Base-by-base conservation (phyloP, 768 basidiomycete genomes). In the Leucosporidium scottii region DNA sequence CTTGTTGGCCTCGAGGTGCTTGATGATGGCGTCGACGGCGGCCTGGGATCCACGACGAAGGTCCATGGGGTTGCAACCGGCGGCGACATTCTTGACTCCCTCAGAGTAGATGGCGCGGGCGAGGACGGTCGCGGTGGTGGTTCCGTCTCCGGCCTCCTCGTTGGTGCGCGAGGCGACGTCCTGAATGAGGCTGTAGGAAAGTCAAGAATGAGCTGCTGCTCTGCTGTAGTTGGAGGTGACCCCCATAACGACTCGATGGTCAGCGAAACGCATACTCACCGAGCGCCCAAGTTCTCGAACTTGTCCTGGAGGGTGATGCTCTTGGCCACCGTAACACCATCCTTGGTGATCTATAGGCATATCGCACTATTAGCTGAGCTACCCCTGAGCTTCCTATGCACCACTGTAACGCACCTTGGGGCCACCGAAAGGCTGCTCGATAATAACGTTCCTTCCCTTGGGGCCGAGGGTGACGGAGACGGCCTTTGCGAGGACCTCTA, bases 51-150 rank as follows among this genome's bases (percentile, higher is more conserved):
- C 94, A n/a, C 93, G 87, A 69, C 94, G 91, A 67, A 98, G 90
- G 81, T 99, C 94, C 93, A 97, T 99, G 18, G 94, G 94, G 82
- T 94, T 96, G 84, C 94, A 99, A 5, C 94, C 94, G 15, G 94
- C 94, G 27, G 94, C 94, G 66, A 98, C 94, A 75, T 98, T 98
- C 83, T 97, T 97, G 76, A 97, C 93, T 79, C 94, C 94, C 80
- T 99, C 94, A 0, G 92, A 85, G 82, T 96, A 99, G 80, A 99
- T 97, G 65, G 94, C 93, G 64, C 92, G 90, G 15, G 94, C 91
- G 65, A 97, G 86, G 62, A 97, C 94, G 47, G 94, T 97, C 6
- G 94, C 93, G 21, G 94, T 99, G 13, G 94, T 99, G 3, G 94
- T 98, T 66, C 94, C 94, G 78, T 99, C 94, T 78, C 94, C 94